These are phyloP conservation scores for Herpetospermum pedunculosum DNA, from an alignment of 306 rosid species.

Conservation along the genomic window DNA sequence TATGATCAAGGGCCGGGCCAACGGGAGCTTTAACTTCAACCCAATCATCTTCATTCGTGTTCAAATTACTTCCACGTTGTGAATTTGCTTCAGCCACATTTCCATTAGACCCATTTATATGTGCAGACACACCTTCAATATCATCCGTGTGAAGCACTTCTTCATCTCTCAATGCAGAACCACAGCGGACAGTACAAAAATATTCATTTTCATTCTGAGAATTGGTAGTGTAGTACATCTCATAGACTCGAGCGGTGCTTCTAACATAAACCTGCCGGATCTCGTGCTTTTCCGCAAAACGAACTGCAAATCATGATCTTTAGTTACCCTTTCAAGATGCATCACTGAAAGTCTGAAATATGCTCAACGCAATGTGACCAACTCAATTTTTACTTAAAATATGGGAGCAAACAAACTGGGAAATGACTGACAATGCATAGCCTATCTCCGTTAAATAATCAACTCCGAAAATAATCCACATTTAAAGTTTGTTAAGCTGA, in stretches of 20 bases:
- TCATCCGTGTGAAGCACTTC: conserved; percentile 29
- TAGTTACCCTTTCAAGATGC: conserved; percentile 9
- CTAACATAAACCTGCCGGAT: conserved; percentile 68
- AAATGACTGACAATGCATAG: not conserved
- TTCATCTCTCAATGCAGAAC: conserved; percentile 54
- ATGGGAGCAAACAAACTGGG: not conserved
- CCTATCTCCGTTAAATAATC: not conserved
- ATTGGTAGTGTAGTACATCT: conserved; percentile 47
- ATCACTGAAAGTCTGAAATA: conserved; percentile 1
- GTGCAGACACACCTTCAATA: conserved; percentile 18
- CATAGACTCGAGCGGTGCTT: conserved; percentile 74
- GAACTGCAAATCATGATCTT: conserved; percentile 34
- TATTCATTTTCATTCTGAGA: conserved; percentile 34
- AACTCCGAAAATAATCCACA: not conserved
- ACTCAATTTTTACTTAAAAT: not conserved
- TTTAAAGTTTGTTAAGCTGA: not conserved
- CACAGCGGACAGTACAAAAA: conserved; percentile 70
- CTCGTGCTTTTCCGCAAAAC: conserved; percentile 47
- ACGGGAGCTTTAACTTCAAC: conserved; percentile 53
- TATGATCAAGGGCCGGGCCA: conserved; percentile 11
- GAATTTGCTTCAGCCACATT: conserved; percentile 17
- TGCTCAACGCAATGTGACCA: not conserved
- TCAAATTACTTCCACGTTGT: conserved; percentile 18
- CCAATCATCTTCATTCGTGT: conserved; percentile 65
- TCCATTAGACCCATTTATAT: conserved; percentile 17